Evolutionary conservation across 805 yeast species (phyloP), one percentile per base, ranked within the genome.

Genomic region (Phaffomyces thermotolerans): DNA sequence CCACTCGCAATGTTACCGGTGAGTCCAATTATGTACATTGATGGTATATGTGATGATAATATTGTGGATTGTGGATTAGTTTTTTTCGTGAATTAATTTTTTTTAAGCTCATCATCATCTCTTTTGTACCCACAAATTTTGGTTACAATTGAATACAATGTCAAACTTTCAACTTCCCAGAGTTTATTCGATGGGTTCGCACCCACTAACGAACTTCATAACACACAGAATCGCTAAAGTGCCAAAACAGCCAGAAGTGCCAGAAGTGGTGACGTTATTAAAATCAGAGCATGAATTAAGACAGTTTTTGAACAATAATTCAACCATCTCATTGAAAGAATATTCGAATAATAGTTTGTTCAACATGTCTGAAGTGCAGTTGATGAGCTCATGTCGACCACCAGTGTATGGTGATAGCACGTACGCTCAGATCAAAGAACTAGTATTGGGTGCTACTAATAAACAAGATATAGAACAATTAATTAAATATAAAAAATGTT

Each of bases 1-100:
- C 99, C 99, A n/a, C 93, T 75, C 6, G 96, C 96, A 40, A 93
- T 93, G 2, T 97, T 96, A 2, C 99, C 99, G 0, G 99, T 93
- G n/a, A 93, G 73, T 1, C 99, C 99, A 6, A 93, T 75, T 29
- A 93, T 73, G 37, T 93, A 73, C 99, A 93, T 91, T 23, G n/a
- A 8, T 14, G 4, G 18, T 18, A 4, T 7, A 4, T 31, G 9
- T 31, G 9, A 15, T 31, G n/a, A 10, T 31, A 5, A 13, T n/a
- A 3, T 9, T 13, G 15, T 17, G 3, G 14, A 8, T 17, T 33
- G 35, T 33, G 35, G 12, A 14, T 32, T 8, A 4, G 17, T 5
- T 8, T 15, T 8, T 18, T 33, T 33, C 18, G 8, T 33, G n/a
- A n/a, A n/a, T 14, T 13, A 29, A 15, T 9, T n/a, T n/a, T 31